A percentile compares a stretch with the other conserved stretches of the same genome.
These are phyloP conservation scores for Penicillium sp. DNA, from an alignment of 2,329 filamentous ascomycete genomes.

Conservation along the genomic window DNA sequence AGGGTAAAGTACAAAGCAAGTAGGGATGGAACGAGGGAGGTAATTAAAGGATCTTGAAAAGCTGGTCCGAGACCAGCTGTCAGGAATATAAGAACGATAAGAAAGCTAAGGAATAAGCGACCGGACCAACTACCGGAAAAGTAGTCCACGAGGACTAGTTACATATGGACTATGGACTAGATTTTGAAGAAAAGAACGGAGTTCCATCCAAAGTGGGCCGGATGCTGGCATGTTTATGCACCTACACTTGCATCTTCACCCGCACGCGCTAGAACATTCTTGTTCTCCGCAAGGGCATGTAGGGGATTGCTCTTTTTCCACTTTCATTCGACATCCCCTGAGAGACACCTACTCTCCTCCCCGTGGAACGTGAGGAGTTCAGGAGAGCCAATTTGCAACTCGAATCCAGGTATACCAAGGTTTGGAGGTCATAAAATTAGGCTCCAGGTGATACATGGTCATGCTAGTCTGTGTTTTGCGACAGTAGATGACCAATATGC, in stretches of 20 bases:
- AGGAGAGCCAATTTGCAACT: background rate
- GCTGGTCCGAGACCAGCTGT: background rate
- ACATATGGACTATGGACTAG: background rate
- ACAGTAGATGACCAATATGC: background rate
- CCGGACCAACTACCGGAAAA: background rate
- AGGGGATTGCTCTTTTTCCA: background rate
- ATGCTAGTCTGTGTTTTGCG: background rate
- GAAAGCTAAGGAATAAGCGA: background rate
- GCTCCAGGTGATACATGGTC: background rate
- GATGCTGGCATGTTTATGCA: background rate
- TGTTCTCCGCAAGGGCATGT: background rate
- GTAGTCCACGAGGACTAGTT: background rate
- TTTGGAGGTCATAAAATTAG: background rate
- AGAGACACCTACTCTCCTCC: background rate
- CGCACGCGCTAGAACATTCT: background rate
- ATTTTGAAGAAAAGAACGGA: background rate
- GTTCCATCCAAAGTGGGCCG: background rate
- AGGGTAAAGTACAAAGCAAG: background rate
- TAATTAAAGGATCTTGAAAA: background rate
- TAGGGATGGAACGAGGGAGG: background rate
- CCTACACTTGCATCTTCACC: background rate
- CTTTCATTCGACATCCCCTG: background rate
- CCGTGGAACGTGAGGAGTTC: background rate
- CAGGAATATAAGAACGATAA: background rate
- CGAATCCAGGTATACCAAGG: background rate